These are phyloP conservation scores for Apiotrichum montevideense DNA, from an alignment of 1,284 basidiomycete species.

Conservation along the genomic window DNA sequence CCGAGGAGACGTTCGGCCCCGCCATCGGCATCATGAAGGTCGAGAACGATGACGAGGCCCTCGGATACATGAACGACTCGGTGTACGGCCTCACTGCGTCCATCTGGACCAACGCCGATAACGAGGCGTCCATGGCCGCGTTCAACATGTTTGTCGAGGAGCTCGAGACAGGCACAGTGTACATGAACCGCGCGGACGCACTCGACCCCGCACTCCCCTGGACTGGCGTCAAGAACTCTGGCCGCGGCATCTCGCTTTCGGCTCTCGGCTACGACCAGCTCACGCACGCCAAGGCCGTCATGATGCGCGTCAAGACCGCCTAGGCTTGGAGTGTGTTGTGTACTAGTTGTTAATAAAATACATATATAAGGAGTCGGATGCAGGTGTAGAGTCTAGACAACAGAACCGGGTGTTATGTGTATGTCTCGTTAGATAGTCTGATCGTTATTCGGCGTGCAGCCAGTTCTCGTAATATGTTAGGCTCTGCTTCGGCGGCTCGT, in stretches of 20 bases:
- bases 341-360: not conserved
- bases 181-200: slow-evolving; percentile 82
- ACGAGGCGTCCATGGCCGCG: slow-evolving; percentile 54
- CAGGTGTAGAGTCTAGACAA: not conserved
- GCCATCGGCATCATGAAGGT: slow-evolving; percentile 86
- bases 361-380: not conserved
- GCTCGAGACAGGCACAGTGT: slow-evolving; percentile 81
- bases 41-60: slow-evolving; percentile 60
- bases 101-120: slow-evolving; percentile 73
- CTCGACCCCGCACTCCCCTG: slow-evolving; percentile 87
- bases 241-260: slow-evolving; percentile 80
- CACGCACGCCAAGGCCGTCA: slow-evolving; percentile 18
- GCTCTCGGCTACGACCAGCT: slow-evolving; percentile 55
- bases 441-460: slow-evolving; percentile 10
- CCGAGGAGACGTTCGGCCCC: slow-evolving; percentile 76
- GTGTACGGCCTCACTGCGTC: slow-evolving; percentile 88
- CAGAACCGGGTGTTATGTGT: not conserved
- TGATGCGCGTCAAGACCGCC: slow-evolving; percentile 16
- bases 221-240: slow-evolving; percentile 90
- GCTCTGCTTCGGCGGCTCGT: slow-evolving; percentile 18
- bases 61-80: slow-evolving; percentile 92
- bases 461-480: slow-evolving; percentile 27
- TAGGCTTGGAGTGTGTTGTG: not conserved
- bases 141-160: slow-evolving; percentile 67
- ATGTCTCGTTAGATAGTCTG: not conserved